Evolutionary conservation across 306 rosid species (phyloP), one percentile per base, ranked within the genome.

Genomic region (Chamaecrista fasciculata): DNA sequence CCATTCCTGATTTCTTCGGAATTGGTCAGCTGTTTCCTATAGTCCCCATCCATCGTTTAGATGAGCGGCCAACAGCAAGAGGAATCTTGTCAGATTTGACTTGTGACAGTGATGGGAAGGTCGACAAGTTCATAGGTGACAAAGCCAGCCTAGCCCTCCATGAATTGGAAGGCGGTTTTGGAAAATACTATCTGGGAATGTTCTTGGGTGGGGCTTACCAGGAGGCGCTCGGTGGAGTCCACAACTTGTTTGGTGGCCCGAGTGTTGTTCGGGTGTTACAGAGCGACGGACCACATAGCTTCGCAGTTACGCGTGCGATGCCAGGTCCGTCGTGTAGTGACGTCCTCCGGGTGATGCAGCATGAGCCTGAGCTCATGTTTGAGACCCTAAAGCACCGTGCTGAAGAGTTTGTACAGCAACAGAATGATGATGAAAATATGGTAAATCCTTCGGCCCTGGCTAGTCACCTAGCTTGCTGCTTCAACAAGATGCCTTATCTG

Each of bases 181-280:
- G 66, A 8, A 67, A 76, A 62, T 94, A 95, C 86, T 95, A 85
- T 69, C 67, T 95, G 69, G 99, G 97, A 75, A 95, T 95, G 99
- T 95, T 95, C 83, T 80, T 95, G 83, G 99, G 97, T 4, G 99
- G 99, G 85, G 97, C 99, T 63, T 95, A 95, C 53, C 87, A 95
- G 97, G 99, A 95, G 91, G 97, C 99, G 19, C 95, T 95, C 23
- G 99, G 99, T 5, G 99, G 99, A 19, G 33, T 91, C 67, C 99
- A 95, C 82, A 95, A 95, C 83, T 80, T 95, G 76, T 95, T 95
- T n/a, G 95, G 95, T 48, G 91, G 92, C 61, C 99, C 99, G 31
- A 91, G 96, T 66, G 87, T 89, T 2, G 91, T 91, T 46, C 85
- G 99, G 77, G 97, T 95, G 49, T 78, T 72, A 31, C 99, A 95